These are phyloP conservation scores for Metschnikowia anglica DNA, from an alignment of 805 yeast species.

Conservation along the genomic window DNA sequence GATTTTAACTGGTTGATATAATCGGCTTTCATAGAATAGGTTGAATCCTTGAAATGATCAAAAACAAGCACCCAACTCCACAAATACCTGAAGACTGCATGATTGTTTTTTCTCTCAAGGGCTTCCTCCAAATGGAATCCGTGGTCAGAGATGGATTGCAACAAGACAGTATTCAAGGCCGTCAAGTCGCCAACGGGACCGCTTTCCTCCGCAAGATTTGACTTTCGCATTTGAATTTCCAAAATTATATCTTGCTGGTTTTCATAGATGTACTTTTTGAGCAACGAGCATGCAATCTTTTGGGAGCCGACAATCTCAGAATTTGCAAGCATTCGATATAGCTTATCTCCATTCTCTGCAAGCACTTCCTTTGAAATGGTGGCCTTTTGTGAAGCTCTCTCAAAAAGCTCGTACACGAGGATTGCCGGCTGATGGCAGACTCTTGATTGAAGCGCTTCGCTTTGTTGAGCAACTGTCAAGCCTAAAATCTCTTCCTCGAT, in stretches of 20 bases:
- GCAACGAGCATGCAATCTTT: slow-evolving; percentile 42
- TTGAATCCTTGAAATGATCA: slow-evolving; percentile 59
- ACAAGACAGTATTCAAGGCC: slow-evolving; percentile 39
- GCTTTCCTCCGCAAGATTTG: slow-evolving; percentile 21
- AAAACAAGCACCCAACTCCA: slow-evolving; percentile 72
- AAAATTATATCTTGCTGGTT: slow-evolving; percentile 60
- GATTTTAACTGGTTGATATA: slow-evolving; percentile 57
- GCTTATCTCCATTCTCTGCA: slow-evolving; percentile 29
- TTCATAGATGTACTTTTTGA: slow-evolving; percentile 41
- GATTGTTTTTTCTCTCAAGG: slow-evolving; percentile 10
- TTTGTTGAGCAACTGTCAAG: slow-evolving; percentile 32
- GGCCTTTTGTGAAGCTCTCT: slow-evolving; percentile 21
- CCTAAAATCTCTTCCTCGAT: slow-evolving; percentile 46
- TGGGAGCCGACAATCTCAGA: slow-evolving; percentile 32
- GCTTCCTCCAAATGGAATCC: slow-evolving; percentile 26
- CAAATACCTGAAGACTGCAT: slow-evolving; percentile 41
- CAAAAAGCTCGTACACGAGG: slow-evolving; percentile 37
- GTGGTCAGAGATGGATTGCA: slow-evolving; percentile 31
- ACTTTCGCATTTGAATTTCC: slow-evolving; percentile 55
- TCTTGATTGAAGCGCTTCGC: slow-evolving; percentile 5
- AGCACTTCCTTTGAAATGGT: slow-evolving; percentile 30
- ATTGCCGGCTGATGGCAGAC: slow-evolving; percentile 6
- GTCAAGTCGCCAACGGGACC: slow-evolving; percentile 2
- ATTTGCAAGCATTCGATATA: slow-evolving; percentile 35
- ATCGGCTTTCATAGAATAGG: slow-evolving; percentile 60